Base-by-base conservation (phyloP, 257 asterid species). In the Solanum pimpinellifolium region DNA sequence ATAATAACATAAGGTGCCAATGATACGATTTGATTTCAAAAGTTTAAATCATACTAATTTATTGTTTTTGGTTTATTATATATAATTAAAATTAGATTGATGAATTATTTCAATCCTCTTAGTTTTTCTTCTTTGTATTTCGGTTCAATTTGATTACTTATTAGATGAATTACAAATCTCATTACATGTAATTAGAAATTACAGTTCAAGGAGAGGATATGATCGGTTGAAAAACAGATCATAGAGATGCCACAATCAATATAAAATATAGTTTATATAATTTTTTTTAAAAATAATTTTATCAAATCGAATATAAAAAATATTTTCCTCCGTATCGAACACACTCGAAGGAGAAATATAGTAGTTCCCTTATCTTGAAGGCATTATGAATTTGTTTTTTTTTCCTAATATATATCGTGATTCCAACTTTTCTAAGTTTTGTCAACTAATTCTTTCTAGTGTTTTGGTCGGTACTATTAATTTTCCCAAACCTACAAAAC, bases 251-350 rank as follows among this genome's bases (percentile, higher is more conserved):
- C 2, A 60, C 27, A 21, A 60, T 60, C 6, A 60, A 60, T 60
- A 21, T 9, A 4, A 60, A 60, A 60, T 21, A 9, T 60, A 3
- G 21, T 3, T 59, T 59, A 20, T 56, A 1, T 56, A 1, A 7
- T 4, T 21, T 62, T 23, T 21, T 2, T 0, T 0, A 6, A 3
- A 52, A 52, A 52, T 29, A 52, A 16, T 0, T 49, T 18, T 18
- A 6, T 1, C n/a, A 6, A 52, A 18, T 6, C 2, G 0, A 52
- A 52, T 18, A 52, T 7, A 52, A 7, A 52, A 52, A 52, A 18
- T 52, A 52, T 66, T 65, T 25, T 1, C 2, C 16, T 65, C 1
- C 20, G 2, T 65, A n/a, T 12, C 12, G 2, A n/a, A 65, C 73
- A 11, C 73, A 65, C 4, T 65, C 0, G 1, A 62, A 12, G n/a